phyloP scores from a whole-genome alignment of 2,329 filamentous ascomycete genomes.

The Apiospora koreana region DNA sequence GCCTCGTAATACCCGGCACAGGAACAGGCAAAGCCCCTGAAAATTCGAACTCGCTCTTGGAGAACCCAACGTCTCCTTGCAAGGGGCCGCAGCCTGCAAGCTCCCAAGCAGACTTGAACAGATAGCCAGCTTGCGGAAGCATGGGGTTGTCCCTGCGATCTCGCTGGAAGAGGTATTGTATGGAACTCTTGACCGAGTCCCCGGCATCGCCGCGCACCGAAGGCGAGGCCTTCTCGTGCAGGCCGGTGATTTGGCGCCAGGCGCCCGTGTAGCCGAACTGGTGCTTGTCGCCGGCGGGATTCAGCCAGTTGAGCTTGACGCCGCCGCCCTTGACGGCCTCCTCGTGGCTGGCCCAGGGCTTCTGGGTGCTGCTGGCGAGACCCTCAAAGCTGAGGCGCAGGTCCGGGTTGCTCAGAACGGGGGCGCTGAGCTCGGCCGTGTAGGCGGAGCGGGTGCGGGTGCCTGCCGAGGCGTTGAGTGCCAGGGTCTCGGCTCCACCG shows the following conservation, averaged over 20 bases:
- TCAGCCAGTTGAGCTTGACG: slow-evolving; percentile 75
- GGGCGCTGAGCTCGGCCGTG: slow-evolving; percentile 80
- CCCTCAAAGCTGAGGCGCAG: slow-evolving; percentile 77
- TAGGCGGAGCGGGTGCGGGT: slow-evolving; percentile 92
- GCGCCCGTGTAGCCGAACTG: slow-evolving; percentile 77
- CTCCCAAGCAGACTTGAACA: slow-evolving; percentile 76
- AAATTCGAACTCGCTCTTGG: slow-evolving; percentile 85
- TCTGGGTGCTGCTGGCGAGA: slow-evolving; percentile 80
- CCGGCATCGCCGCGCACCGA: slow-evolving; percentile 84
- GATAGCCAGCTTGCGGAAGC: slow-evolving; percentile 79
- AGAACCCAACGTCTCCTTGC: slow-evolving; percentile 89
- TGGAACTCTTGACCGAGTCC: slow-evolving; percentile 84
- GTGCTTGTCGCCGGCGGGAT: slow-evolving; percentile 65
- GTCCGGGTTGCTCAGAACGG: slow-evolving; percentile 82
- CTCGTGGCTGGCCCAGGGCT: slow-evolving; percentile 92
- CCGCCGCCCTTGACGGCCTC: slow-evolving; percentile 80
- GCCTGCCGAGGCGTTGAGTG: slow-evolving; percentile 82
- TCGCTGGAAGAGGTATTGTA: slow-evolving; percentile 78
- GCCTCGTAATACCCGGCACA: slow-evolving; percentile 66
- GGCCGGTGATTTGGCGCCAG: slow-evolving; percentile 86
- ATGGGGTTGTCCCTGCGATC: slow-evolving; percentile 85
- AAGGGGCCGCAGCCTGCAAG: slow-evolving; percentile 85
- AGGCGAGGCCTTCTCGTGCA: slow-evolving; percentile 75
- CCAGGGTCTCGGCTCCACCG: slow-evolving; percentile 88
- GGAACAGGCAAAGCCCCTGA: slow-evolving; percentile 74